Evolutionary conservation across 805 yeast genomes (phyloP).

Genomic region (Wickerhamiella hasegawae): DNA sequence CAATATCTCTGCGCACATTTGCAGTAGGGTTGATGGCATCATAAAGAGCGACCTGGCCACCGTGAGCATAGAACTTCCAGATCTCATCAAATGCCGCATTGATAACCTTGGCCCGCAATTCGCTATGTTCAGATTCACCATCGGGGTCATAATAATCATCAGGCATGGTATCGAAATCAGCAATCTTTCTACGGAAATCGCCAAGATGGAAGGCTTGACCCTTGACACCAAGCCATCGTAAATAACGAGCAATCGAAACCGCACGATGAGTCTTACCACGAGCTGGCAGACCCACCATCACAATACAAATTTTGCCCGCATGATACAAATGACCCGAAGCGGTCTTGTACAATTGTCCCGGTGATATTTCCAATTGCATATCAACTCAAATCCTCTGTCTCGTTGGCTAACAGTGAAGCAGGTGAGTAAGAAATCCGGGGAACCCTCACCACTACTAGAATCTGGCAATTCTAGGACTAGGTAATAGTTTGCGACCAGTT

Average conservation of each 20-base stretch:
- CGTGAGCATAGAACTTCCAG: conserved; percentile 45
- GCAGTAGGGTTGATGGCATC: conserved; percentile 86
- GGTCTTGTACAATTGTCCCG: conserved; percentile 86
- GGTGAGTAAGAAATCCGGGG: too few species aligned
- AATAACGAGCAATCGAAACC: conserved; percentile 77
- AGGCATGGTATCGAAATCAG: conserved; percentile 34
- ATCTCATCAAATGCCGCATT: conserved; percentile 56
- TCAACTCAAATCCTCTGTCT: too few species aligned
- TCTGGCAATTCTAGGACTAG: too few species aligned
- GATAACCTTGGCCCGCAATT: conserved; percentile 41
- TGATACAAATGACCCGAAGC: conserved; percentile 86
- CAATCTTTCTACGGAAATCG: conserved; percentile 56
- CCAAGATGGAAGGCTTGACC: conserved; percentile 86
- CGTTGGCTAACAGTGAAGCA: too few species aligned
- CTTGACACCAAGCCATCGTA: conserved; percentile 92
- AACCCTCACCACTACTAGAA: too few species aligned
- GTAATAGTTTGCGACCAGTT: too few species aligned
- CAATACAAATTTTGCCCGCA: conserved; percentile 85
- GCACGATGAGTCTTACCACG: conserved; percentile 89
- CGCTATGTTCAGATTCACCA: conserved; percentile 33
- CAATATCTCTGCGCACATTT: conserved; percentile 39
- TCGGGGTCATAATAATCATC: conserved; percentile 42
- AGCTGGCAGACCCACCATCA: conserved; percentile 85
- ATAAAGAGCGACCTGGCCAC: conserved; percentile 89
- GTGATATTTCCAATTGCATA: too few species aligned